phyloP scores from a whole-genome alignment of 1,284 basidiomycete species.

The Ceratobasidium sp. region DNA sequence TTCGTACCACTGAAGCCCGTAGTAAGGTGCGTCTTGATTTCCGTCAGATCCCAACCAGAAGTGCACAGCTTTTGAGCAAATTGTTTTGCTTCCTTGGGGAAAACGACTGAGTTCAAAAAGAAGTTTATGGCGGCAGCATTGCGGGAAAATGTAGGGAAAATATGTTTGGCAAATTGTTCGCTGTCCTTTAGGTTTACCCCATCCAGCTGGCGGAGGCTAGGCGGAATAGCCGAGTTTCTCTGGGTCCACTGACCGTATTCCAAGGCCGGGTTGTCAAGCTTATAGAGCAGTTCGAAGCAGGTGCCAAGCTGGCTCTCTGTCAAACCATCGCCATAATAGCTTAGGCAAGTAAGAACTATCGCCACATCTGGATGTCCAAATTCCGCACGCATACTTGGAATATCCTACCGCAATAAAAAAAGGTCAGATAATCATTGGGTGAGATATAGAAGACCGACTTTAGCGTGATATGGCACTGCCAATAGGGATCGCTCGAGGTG shows the following conservation, averaged over 20 bases:
- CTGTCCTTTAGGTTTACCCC: slow-evolving; percentile 56
- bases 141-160: slow-evolving; percentile 52
- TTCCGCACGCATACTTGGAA: slow-evolving; percentile 58
- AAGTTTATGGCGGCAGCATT: slow-evolving; percentile 59
- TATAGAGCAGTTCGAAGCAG: slow-evolving; percentile 26
- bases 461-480: slow-evolving; percentile 63
- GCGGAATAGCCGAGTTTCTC: neutral
- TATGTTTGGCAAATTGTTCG: slow-evolving; percentile 48
- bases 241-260: slow-evolving; percentile 31
- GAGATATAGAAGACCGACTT: neutral
- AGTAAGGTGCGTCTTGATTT: slow-evolving; percentile 49
- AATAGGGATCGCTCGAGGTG: slow-evolving; percentile 53
- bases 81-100: slow-evolving; percentile 54
- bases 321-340: slow-evolving; percentile 25
- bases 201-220: slow-evolving; percentile 42
- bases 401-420: slow-evolving; percentile 54
- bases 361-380: slow-evolving; percentile 55
- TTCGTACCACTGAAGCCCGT: slow-evolving; percentile 65
- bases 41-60: slow-evolving; percentile 62
- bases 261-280: slow-evolving; percentile 17
- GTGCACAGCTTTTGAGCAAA: slow-evolving; percentile 58
- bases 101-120: slow-evolving; percentile 57
- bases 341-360: slow-evolving; percentile 28
- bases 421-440: neutral
- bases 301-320: neutral